Base-by-base conservation (phyloP, 768 basidiomycete species). In the Phaeotremella skinneri region DNA sequence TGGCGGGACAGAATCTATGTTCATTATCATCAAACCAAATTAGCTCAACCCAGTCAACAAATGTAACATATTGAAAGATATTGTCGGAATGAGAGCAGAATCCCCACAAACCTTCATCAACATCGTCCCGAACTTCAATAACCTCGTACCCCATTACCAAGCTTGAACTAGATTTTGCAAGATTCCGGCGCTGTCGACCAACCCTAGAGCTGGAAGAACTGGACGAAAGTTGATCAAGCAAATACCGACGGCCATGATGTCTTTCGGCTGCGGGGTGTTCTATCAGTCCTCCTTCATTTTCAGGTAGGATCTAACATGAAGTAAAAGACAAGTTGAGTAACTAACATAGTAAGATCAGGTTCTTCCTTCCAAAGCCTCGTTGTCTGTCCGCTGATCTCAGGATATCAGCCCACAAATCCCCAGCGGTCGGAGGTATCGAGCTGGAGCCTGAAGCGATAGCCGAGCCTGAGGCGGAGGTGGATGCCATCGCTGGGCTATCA, bases 141-240 rank as follows among this genome's bases (percentile, higher is more conserved):
- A 90, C 94, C 66, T 93, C 89, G 72, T 93, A 98, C 37, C 92
- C 91, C 64, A 97, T 75, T 0, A 91, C 90, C 77, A 93, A 87
- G 67, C 92, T 90, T 6, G 80, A 79, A 55, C 81, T 81, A 47
- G 49, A 41, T 43, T 47, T 59, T 49, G 47, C 42, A 5, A 26
- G 32, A 20, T 54, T 13, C 16, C 20, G 27, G 21, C 25, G 64
- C 83, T 83, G 48, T 77, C 79, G 56, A 83, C 84, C 56, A 85
- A 84, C 31, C n/a, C 75, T 70, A 11, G 43, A 49, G 4, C 37
- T 6, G n/a, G 52, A 25, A 2, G 49, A 14, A 0, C 55, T 31
- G 2, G 34, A 14, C 1, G n/a, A 17, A 13, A 67, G 48, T 55
- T 64, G 69, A 23, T 59, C 43, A 20, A 72, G 43, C 20, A 70